Percentiles rank a stretch among this genome's conserved stretches.
Evolutionary conservation across 306 rosid genomes (phyloP).

Genomic region (Biancaea sappan): DNA sequence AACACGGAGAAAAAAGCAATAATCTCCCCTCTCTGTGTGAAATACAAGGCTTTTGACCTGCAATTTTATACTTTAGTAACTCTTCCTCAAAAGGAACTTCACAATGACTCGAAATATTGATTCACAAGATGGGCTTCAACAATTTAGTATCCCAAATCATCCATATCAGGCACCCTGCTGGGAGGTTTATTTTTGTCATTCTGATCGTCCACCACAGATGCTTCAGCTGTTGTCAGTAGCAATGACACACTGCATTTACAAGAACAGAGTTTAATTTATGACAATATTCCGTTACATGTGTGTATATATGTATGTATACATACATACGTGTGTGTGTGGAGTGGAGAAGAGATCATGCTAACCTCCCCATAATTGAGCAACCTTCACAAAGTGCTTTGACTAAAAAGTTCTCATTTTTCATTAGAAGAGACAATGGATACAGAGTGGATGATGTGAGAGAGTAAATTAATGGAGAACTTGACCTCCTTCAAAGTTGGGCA

Average conservation of each 20-base stretch:
- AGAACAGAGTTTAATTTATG: slow-evolving; percentile 1
- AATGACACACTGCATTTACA: slow-evolving; percentile 63
- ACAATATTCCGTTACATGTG: background rate
- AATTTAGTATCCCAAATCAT: slow-evolving; percentile 52
- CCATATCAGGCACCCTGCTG: slow-evolving; percentile 75
- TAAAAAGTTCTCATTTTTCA: too few species aligned
- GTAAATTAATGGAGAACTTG: too few species aligned
- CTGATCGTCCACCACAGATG: slow-evolving; percentile 58
- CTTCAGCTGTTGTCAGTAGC: slow-evolving; percentile 87
- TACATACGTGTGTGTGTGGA: too few species aligned
- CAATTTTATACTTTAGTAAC: slow-evolving; percentile 3
- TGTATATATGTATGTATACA: too few species aligned
- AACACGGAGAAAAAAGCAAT: background rate
- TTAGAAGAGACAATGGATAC: too few species aligned
- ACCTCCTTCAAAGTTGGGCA: too few species aligned
- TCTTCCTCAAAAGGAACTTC: slow-evolving; percentile 17
- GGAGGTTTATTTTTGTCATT: slow-evolving; percentile 62
- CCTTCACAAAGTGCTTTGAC: too few species aligned
- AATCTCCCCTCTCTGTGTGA: slow-evolving; percentile 3
- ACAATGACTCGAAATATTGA: slow-evolving; percentile 5
- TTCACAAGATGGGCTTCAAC: slow-evolving; percentile 18
- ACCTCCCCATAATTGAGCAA: too few species aligned
- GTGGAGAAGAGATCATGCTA: too few species aligned
- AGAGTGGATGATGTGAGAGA: too few species aligned
- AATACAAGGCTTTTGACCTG: slow-evolving; percentile 15